phyloP scores from a whole-genome alignment of 129 eudicot species.

The Saussurea involucrata region DNA sequence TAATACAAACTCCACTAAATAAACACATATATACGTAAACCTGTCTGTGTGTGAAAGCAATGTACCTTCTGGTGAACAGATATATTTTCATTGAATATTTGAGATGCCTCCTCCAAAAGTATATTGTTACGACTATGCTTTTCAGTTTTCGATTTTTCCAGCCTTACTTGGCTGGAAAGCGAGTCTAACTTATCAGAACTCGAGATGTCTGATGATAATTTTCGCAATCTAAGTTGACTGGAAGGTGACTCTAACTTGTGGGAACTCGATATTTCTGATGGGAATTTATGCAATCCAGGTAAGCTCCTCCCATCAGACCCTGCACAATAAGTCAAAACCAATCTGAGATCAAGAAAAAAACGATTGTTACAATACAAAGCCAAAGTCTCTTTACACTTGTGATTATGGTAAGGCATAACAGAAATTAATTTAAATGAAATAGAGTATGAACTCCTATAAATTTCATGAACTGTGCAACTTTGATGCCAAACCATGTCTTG shows the following conservation, averaged over 20 bases:
- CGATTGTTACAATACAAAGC: slow-evolving; percentile 6
- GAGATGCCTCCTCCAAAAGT: slow-evolving; percentile 76
- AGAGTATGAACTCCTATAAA: neutral
- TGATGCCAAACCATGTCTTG: neutral
- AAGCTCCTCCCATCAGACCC: slow-evolving; percentile 44
- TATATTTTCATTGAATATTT: slow-evolving; percentile 65
- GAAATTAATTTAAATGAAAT: neutral
- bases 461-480: neutral
- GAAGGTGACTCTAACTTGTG: slow-evolving; percentile 43
- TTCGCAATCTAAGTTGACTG: slow-evolving; percentile 40
- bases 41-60: slow-evolving; percentile 4
- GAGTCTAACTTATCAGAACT: slow-evolving; percentile 48
- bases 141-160: slow-evolving; percentile 85
- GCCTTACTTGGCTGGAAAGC: slow-evolving; percentile 34
- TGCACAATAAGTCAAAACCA: slow-evolving; percentile 19
- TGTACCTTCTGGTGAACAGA: slow-evolving; percentile 76
- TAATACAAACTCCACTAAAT: neutral
- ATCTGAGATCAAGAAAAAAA: slow-evolving; percentile 12
- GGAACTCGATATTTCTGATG: slow-evolving; percentile 42
- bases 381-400: neutral
- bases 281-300: slow-evolving; percentile 51
- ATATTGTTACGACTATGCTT: slow-evolving; percentile 44
- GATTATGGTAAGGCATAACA: neutral
- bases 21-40: slow-evolving; percentile 3
- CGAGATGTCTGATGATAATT: slow-evolving; percentile 36